Evolutionary conservation across 2,329 filamentous ascomycete species (phyloP).

Genomic region (Neofusicoccum sp.): DNA sequence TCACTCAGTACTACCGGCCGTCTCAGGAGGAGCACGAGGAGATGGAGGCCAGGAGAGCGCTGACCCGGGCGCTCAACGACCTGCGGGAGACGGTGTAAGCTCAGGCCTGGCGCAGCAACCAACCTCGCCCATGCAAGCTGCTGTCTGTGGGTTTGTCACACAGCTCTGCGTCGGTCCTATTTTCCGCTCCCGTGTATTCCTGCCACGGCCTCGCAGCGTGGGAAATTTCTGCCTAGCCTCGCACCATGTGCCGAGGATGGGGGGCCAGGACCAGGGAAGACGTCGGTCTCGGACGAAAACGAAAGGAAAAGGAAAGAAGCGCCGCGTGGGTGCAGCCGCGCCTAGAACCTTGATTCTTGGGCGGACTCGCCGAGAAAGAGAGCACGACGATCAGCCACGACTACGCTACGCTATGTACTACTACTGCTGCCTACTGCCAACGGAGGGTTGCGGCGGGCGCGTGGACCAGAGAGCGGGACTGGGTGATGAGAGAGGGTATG

Average conservation of each 20-base stretch:
- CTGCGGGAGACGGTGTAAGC: slow-evolving; percentile 25
- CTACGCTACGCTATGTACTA: too few relatives aligned
- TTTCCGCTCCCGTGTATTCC: not conserved
- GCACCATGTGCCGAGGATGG: not conserved
- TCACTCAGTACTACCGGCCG: slow-evolving; percentile 49
- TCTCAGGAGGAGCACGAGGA: slow-evolving; percentile 42
- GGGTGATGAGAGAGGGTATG: not conserved
- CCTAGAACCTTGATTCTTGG: too few relatives aligned
- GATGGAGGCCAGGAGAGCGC: slow-evolving; percentile 44
- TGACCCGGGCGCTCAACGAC: slow-evolving; percentile 43
- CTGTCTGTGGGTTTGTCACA: too few relatives aligned
- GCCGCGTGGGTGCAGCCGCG: not conserved
- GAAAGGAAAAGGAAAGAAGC: slow-evolving; percentile 1
- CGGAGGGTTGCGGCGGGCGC: too few relatives aligned
- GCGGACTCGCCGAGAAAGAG: too few relatives aligned
- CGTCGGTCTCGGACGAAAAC: not conserved
- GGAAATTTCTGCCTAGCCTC: not conserved
- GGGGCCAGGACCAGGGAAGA: not conserved
- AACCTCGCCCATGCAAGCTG: not conserved
- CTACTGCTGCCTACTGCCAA: too few relatives aligned
- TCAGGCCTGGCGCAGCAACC: not conserved
- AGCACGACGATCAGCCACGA: too few relatives aligned
- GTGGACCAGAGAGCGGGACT: too few relatives aligned
- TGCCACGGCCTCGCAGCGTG: not conserved
- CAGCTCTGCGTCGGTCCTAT: not conserved